phyloP scores from a whole-genome alignment of 768 basidiomycete species.

The Daedaleopsis sinensis region DNA sequence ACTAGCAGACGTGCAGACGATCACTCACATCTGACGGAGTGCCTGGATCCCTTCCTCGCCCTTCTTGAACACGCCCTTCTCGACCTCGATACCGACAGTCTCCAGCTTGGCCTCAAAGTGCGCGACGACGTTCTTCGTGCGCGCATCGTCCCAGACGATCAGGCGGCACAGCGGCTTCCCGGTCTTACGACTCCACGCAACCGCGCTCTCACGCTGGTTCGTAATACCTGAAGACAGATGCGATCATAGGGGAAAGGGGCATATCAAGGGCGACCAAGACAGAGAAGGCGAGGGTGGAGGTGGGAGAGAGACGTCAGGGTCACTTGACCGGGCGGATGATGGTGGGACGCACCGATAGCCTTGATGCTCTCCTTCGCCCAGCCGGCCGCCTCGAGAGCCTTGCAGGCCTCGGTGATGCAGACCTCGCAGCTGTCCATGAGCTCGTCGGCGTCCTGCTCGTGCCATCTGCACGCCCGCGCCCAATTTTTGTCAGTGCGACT shows the following conservation, averaged over 20 bases:
- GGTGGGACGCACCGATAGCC: constrained; percentile 73
- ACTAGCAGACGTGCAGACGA: not conserved
- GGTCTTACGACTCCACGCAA: constrained; percentile 89
- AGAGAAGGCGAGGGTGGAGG: not conserved
- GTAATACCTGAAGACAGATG: constrained; percentile 68
- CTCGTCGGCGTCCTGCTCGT: constrained; percentile 89
- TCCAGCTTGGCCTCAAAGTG: constrained; percentile 74
- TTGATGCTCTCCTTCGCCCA: constrained; percentile 84
- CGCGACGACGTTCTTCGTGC: constrained; percentile 85
- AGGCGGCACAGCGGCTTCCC: constrained; percentile 88
- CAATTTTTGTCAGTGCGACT: not conserved
- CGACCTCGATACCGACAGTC: constrained; percentile 74
- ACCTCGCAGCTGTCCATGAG: constrained; percentile 73
- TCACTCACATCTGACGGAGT: constrained; percentile 66
- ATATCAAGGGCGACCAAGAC: constrained; percentile 16
- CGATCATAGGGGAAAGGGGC: constrained; percentile 24
- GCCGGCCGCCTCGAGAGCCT: constrained; percentile 71
- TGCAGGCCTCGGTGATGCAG: constrained; percentile 75
- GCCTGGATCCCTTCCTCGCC: constrained; percentile 69
- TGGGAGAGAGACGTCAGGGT: constrained; percentile 1
- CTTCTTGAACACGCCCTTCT: constrained; percentile 65
- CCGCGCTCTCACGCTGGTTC: constrained; percentile 95
- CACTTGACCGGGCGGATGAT: constrained; percentile 4
- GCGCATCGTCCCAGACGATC: constrained; percentile 97
- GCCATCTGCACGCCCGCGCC: constrained; percentile 66